A percentile compares a stretch with the other conserved stretches of the same genome.
These are phyloP conservation scores for Oenanthe javanica DNA, from an alignment of 140 eudicot species.

Conservation along the genomic window DNA sequence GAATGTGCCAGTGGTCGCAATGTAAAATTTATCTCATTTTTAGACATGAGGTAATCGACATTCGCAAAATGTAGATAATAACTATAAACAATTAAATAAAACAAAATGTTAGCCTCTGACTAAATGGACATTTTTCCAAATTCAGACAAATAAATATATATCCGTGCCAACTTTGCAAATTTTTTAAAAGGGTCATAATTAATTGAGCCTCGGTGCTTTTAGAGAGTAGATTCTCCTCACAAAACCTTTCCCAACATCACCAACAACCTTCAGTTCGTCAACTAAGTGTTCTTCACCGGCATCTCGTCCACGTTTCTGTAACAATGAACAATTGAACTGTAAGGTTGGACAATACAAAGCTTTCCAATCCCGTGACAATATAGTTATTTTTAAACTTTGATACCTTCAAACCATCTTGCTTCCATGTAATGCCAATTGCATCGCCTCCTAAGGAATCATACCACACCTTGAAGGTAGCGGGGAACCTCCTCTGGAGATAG, in stretches of 20 bases:
- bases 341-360: background rate
- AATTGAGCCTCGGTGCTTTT: conserved; percentile 50
- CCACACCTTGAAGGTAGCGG: conserved; percentile 72
- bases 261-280: conserved; percentile 48
- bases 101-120: no score
- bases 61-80: no score
- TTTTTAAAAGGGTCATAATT: background rate
- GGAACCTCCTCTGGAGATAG: conserved; percentile 55
- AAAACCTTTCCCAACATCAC: conserved; percentile 84
- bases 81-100: no score
- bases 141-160: no score
- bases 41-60: no score
- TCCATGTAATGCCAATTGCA: conserved; percentile 86
- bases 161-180: background rate
- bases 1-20: no score
- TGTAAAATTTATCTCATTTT: no score
- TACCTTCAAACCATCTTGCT: conserved; percentile 66
- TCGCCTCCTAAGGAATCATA: conserved; percentile 90
- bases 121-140: no score
- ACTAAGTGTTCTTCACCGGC: conserved; percentile 22
- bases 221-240: conserved; percentile 67
- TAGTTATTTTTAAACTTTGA: background rate
- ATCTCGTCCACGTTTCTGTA: conserved; percentile 75
- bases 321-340: background rate
- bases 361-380: background rate